Evolutionary conservation across 1,284 basidiomycete species (phyloP).

Genomic region (Ustilago shanxiensis): DNA sequence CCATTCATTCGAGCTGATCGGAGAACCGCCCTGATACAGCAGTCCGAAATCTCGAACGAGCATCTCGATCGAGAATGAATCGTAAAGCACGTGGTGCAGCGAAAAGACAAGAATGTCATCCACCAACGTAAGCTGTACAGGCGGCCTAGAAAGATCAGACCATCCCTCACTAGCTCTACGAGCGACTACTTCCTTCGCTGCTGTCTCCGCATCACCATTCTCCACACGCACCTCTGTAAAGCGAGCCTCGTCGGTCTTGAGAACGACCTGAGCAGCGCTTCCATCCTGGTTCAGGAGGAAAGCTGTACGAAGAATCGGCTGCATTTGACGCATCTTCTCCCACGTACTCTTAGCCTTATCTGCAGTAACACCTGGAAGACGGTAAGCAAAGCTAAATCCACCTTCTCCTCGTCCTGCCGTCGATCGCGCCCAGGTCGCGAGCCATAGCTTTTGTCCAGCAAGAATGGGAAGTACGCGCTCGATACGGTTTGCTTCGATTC

Average conservation of each 20-base stretch:
- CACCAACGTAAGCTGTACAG: conserved; percentile 38
- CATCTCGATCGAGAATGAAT: conserved; percentile 61
- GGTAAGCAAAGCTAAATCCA: conserved; percentile 57
- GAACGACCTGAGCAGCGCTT: conserved; percentile 44
- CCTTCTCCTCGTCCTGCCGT: conserved; percentile 28
- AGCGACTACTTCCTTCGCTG: conserved; percentile 15
- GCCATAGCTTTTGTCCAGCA: conserved; percentile 57
- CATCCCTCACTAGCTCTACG: conserved; percentile 29
- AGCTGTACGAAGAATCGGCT: conserved; percentile 59
- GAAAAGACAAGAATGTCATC: conserved; percentile 53
- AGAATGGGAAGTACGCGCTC: conserved; percentile 55
- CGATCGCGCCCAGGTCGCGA: conserved; percentile 44
- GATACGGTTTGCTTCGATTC: conserved; percentile 24
- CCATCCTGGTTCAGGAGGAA: conserved; percentile 39
- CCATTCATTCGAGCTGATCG: conserved; percentile 26
- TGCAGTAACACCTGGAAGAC: conserved; percentile 16
- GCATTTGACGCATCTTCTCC: conserved; percentile 43
- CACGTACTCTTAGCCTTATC: conserved; percentile 43
- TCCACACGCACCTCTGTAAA: conserved; percentile 19
- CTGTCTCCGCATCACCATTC: neutral
- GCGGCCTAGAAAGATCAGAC: conserved; percentile 25
- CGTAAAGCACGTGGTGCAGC: conserved; percentile 66
- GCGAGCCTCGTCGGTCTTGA: conserved; percentile 4
- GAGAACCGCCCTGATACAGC: conserved; percentile 34
- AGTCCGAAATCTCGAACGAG: conserved; percentile 53